Evolutionary conservation across 2,329 filamentous ascomycete genomes (phyloP), one percentile per base, ranked within the genome.

Genomic region (Fusarium sp.): DNA sequence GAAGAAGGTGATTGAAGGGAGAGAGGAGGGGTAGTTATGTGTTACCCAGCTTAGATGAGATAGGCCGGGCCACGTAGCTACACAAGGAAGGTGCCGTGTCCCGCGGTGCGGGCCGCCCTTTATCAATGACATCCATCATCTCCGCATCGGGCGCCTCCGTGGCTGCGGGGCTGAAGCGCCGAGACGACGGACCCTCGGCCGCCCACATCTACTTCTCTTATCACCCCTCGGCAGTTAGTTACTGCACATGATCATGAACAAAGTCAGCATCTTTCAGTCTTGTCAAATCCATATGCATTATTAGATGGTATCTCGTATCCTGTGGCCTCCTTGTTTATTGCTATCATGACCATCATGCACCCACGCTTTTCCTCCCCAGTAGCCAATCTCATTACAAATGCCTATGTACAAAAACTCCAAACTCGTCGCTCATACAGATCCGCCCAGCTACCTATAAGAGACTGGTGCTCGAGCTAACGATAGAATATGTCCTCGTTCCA

Each of bases 91-190:
- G 31, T 62, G 54, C 63, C 59, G 64, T 64, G 61, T 66, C 50
- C 56, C 58, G 69, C 58, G 29, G 38, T 66, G 56, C 67, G 57
- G 67, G 58, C 56, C 44, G 44, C 23, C 63, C 64, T 70, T 65
- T 72, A 70, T 69, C 67, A 61, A 63, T 46, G 50, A 53, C 44
- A 49, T 49, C 23, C 42, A 46, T 46, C 49, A 50, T 67, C 68
- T 74, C 73, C 68, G 70, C 69, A 61, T 72, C 72, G 72, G 72
- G 58, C 61, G 57, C 57, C 58, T 61, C 72, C 72, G 72, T 63
- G 46, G 9, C 54, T 67, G 72, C 72, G 72, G 72, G 70, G 72
- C 62, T 62, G 14, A 64, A 49, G 63, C 72, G 62, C 72, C 68
- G 68, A 73, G 34, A 62, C 51, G 40, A 56, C 60, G 64, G 63